Evolutionary conservation across 352 stramenopile genomes (phyloP), one percentile per base, ranked within the genome.

Genomic region (Globisporangium perplexum): DNA sequence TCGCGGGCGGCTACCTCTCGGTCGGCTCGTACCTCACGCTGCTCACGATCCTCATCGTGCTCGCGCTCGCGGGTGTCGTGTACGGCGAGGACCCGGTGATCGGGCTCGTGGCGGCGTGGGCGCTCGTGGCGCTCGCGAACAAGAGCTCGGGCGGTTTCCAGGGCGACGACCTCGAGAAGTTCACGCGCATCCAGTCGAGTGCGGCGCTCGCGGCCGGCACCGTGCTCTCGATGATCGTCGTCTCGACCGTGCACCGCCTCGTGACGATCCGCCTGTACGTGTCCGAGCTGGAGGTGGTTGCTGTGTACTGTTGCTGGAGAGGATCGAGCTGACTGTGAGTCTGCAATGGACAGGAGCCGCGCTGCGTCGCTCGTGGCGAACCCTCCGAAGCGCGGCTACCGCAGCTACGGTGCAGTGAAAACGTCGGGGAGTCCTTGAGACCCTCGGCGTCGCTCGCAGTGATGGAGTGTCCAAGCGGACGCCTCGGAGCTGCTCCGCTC

Each of bases 81-180:
- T 71, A 78, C 33, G 78, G 71, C 18, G 57, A 69, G 14, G 75
- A 89, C 49, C 66, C 76, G 1, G 59, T 87, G 33, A 71, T 90
- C 54, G 71, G 70, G 5, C 46, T 85, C 14, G 74, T 87, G 10
- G 64, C 67, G 4, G 63, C 53, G 31, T 90, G 74, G 77, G 50
- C 69, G 44, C 66, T 86, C 18, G 39, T 84, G 12, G 71, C 64
- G 26, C 59, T 90, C 50, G 73, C 69, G 1, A 63, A 64, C 22
- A 84, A 84, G 53, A 58, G 76, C 42, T 38, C 58, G 22, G 56
- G 57, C 0, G 47, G 36, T 15, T 63, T 82, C 20, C 53, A 62
- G 18, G 22, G 41, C 7, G 30, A 57, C 38, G 39, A 65, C 15
- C 45, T 53, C 1, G 57, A 71, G 22, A 68, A 73, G 31, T 63